phyloP scores from a whole-genome alignment of 805 yeast species.

The Martiniozyma abietophila region DNA sequence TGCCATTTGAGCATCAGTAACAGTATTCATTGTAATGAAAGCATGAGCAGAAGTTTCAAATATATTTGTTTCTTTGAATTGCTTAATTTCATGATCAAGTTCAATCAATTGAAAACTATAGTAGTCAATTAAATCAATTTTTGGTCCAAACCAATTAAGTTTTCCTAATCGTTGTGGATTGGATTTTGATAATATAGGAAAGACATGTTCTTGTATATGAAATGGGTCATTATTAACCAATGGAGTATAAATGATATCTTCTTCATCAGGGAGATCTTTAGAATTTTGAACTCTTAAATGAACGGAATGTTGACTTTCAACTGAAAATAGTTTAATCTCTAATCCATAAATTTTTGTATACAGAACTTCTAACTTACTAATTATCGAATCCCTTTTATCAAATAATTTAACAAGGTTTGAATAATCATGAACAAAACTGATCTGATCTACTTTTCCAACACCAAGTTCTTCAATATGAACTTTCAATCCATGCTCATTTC shows the following conservation, averaged over 20 bases:
- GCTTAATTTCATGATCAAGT: slow-evolving; percentile 32
- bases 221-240: slow-evolving; percentile 3
- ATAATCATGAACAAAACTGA: slow-evolving; percentile 36
- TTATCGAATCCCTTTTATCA: slow-evolving; percentile 24
- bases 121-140: slow-evolving; percentile 26
- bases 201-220: slow-evolving; percentile 2
- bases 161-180: slow-evolving; percentile 18
- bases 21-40: slow-evolving; percentile 88
- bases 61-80: slow-evolving; percentile 23
- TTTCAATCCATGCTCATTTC: slow-evolving; percentile 35
- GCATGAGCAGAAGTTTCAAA: slow-evolving; percentile 39
- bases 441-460: slow-evolving; percentile 44
- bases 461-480: slow-evolving; percentile 45
- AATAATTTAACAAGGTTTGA: slow-evolving; percentile 32
- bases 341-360: slow-evolving; percentile 36
- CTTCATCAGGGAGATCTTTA: slow-evolving; percentile 15
- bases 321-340: slow-evolving; percentile 26
- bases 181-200: slow-evolving; percentile 7
- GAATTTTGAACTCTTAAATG: slow-evolving; percentile 21
- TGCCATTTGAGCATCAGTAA: slow-evolving; percentile 93
- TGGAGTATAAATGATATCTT: slow-evolving; percentile 12
- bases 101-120: slow-evolving; percentile 28
- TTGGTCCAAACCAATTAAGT: slow-evolving; percentile 20
- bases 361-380: slow-evolving; percentile 31
- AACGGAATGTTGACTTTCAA: slow-evolving; percentile 17